Base-by-base conservation (phyloP, 108 stramenopile species). In the Skeletonema menzelii region DNA sequence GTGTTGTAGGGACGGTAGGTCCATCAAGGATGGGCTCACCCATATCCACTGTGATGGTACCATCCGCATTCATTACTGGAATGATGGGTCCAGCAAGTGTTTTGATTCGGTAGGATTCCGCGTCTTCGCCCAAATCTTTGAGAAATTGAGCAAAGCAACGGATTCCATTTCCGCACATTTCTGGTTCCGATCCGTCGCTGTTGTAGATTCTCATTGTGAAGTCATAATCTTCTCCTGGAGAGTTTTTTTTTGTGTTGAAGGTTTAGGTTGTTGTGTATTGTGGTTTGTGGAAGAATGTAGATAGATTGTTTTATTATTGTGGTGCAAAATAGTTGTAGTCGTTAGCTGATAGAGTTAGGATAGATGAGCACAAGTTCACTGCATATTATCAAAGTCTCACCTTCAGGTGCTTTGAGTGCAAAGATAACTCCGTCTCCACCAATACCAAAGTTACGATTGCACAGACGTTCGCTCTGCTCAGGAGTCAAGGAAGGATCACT, bases 161-260 rank as follows among this genome's bases (percentile, higher is more conserved):
- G 70, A 99, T 99, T 8, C 98, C 98, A 80, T 99, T 99, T 17
- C 98, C 98, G 76, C 98, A 99, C 98, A 99, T 99, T 82, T 99
- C 97, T 26, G 98, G 97, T 84, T 98, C 96, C 27, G 82, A 86
- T 59, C 95, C 95, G 77, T 96, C 96, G 35, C 87, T 87, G 73
- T 99, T 99, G 91, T 97, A 97, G 61, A 99, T 99, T 63, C 96
- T 71, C 98, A 99, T 99, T 28, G 88, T 77, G 75, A 96, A 97
- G 71, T 99, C 97, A 72, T 84, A 93, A 7, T 93, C 93, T 27
- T 83, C 85, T 40, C 78, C 75, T 53, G 31, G 31, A 40, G 42
- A 37, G 79, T 64, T 68, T 10, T n/a, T n/a, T n/a, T n/a, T n/a
- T 63, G 35, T 62, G 30, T 5, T 12, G n/a, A 56, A 56, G 26